These are phyloP conservation scores for Perilla frutescens DNA, from an alignment of 257 asterid species.

Conservation along the genomic window DNA sequence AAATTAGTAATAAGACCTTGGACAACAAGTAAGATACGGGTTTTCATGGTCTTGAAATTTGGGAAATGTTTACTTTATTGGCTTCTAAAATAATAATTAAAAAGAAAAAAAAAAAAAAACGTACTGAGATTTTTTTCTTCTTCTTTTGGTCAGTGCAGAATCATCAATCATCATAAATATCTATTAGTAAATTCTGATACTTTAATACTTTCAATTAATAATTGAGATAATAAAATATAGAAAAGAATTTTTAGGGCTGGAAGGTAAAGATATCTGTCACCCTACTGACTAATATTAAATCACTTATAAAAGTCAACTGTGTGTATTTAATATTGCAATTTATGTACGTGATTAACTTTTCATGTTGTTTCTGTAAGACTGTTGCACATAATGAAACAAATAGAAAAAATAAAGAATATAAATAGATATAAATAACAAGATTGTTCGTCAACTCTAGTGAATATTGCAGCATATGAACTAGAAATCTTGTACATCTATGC, in stretches of 20 bases:
- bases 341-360: background rate
- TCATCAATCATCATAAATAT: background rate
- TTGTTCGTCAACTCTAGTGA: background rate
- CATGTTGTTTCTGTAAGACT: constrained; percentile 22
- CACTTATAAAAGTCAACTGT: constrained; percentile 32
- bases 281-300: constrained; percentile 4
- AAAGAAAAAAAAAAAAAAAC: too few species aligned
- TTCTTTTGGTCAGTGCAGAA: background rate
- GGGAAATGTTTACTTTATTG: too few species aligned
- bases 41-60: too few species aligned
- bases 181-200: background rate
- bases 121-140: background rate
- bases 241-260: background rate
- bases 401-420: background rate
- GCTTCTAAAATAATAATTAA: too few species aligned
- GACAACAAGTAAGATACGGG: background rate
- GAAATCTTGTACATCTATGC: too few species aligned
- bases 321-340: background rate
- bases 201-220: background rate
- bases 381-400: background rate
- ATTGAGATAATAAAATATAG: background rate
- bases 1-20: background rate
- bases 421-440: background rate
- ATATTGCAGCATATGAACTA: background rate
- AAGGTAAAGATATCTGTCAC: background rate